Evolutionary conservation across 495 filamentous ascomycete genomes (phyloP).

Genomic region (Penicillium coffeae): DNA sequence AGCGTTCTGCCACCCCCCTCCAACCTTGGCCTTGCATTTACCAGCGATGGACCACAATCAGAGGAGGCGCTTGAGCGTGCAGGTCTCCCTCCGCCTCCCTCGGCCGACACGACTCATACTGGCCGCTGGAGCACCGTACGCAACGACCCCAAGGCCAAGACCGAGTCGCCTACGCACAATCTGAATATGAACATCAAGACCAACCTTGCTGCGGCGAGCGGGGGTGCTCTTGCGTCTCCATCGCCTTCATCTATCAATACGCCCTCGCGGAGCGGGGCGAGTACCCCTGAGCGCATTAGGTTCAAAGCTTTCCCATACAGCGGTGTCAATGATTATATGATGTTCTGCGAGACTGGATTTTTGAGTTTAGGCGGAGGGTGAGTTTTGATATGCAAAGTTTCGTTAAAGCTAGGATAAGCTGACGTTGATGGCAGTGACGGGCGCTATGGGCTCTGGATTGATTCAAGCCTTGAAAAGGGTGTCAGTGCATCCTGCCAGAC

Average conservation of each 20-base stretch:
- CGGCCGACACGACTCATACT: slow-evolving; percentile 66
- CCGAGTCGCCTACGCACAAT: slow-evolving; percentile 20
- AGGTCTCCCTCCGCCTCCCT: slow-evolving; percentile 66
- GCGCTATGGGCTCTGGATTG: slow-evolving; percentile 88
- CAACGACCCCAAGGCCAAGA: slow-evolving; percentile 26
- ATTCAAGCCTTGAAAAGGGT: slow-evolving; percentile 81
- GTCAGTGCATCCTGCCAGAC: slow-evolving; percentile 78
- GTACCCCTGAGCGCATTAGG: slow-evolving; percentile 63
- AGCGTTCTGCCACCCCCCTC: slow-evolving; percentile 49
- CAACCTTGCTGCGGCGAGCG: slow-evolving; percentile 27
- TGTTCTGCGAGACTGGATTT: slow-evolving; percentile 84
- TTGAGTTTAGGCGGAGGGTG: slow-evolving; percentile 80
- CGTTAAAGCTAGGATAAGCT: slow-evolving; percentile 1
- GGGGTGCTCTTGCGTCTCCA: slow-evolving; percentile 25
- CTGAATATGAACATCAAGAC: slow-evolving; percentile 28
- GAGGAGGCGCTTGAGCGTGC: slow-evolving; percentile 38
- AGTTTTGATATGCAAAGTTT: slow-evolving; percentile 12
- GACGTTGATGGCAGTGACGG: slow-evolving; percentile 58
- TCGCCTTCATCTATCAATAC: slow-evolving; percentile 23
- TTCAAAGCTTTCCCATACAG: slow-evolving; percentile 98
- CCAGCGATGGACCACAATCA: slow-evolving; percentile 23
- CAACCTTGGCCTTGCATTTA: slow-evolving; percentile 47
- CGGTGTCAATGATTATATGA: slow-evolving; percentile 94
- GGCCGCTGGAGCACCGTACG: slow-evolving; percentile 66
- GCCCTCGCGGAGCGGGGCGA: slow-evolving; percentile 32